phyloP scores from a whole-genome alignment of 2,329 filamentous ascomycete genomes.

The Eutypella sp. region DNA sequence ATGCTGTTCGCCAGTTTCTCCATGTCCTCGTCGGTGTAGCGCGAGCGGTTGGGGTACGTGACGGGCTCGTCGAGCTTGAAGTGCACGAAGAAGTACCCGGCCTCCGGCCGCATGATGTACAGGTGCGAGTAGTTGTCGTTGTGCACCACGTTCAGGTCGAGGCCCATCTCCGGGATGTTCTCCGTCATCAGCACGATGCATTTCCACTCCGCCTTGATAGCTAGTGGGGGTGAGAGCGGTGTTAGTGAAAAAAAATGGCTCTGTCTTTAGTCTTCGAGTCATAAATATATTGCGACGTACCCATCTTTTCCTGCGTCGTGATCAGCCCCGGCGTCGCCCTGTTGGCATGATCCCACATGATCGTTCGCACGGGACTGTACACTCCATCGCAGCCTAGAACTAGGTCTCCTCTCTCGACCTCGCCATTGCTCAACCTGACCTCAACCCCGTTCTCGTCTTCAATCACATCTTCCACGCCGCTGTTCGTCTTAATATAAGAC shows the following conservation, averaged over 20 bases:
- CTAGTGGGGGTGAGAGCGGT: too few species aligned
- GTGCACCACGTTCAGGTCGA: conserved; percentile 3
- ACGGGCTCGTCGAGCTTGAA: conserved; percentile 19
- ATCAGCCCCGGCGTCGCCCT: conserved; percentile 9
- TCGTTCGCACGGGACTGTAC: conserved; percentile 4
- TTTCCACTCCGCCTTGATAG: conserved; percentile 20
- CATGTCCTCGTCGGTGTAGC: conserved; percentile 23
- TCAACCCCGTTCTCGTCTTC: conserved; percentile 1
- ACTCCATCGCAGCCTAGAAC: conserved; percentile 13
- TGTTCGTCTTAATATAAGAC: background rate
- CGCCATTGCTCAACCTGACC: conserved; percentile 8
- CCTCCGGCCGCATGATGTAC: conserved; percentile 12
- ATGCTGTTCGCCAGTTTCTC: conserved; percentile 18
- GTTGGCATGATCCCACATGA: conserved; percentile 20
- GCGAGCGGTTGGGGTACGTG: conserved; percentile 13
- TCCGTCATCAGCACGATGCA: conserved; percentile 26
- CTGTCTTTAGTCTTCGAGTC: background rate
- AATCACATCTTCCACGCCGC: conserved; percentile 3
- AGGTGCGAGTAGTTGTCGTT: conserved; percentile 13
- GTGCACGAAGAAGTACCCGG: conserved; percentile 17
- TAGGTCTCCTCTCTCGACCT: conserved; percentile 9
- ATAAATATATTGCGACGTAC: background rate
- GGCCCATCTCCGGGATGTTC: conserved; percentile 6
- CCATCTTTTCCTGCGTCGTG: conserved; percentile 10
- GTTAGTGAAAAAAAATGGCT: background rate